Evolutionary conservation across 495 filamentous ascomycete genomes (phyloP).

Genomic region (Talaromyces nanjingensis): DNA sequence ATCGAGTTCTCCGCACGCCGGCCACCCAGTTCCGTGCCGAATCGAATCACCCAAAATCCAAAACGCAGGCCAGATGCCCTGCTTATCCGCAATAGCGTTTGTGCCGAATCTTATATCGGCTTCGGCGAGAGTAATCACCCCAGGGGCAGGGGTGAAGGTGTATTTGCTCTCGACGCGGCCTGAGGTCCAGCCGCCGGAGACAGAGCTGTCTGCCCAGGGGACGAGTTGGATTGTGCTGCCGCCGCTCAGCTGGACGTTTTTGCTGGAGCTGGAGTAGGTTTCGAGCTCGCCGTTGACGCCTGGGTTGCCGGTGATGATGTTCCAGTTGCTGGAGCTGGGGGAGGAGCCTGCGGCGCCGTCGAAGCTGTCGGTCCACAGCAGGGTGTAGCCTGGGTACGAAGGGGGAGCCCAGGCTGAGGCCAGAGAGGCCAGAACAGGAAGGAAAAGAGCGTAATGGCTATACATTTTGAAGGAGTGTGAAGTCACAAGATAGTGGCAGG

Average conservation of each 20-base stretch:
- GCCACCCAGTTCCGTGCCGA: conserved; percentile 4
- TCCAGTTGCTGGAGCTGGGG: conserved; percentile 6
- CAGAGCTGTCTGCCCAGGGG: conserved; percentile 7
- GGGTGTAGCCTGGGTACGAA: conserved; percentile 6
- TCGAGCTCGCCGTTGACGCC: conserved; percentile 6
- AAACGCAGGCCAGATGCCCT: conserved; percentile 9
- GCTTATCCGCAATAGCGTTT: conserved; percentile 3
- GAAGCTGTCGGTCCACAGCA: conserved; percentile 7
- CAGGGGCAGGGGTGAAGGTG: conserved; percentile 4
- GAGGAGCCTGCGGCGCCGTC: not conserved
- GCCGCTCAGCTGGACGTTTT: conserved; percentile 8
- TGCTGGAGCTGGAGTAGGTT: conserved; percentile 8
- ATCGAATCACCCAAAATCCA: conserved; percentile 7
- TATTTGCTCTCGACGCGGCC: conserved; percentile 9
- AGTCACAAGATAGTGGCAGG: not conserved
- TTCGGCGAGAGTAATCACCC: conserved; percentile 4
- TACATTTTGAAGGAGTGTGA: not conserved
- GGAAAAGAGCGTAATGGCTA: not conserved
- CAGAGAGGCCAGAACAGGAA: conserved; percentile 2
- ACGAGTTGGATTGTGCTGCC: conserved; percentile 8
- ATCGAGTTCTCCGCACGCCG: conserved; percentile 7
- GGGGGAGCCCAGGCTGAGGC: conserved; percentile 8
- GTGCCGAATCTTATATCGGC: conserved; percentile 7
- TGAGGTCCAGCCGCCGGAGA: conserved; percentile 11
- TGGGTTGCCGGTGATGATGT: conserved; percentile 8